Percentiles rank a stretch among this genome's conserved stretches.
Conservation (phyloP, 176 grass and related monocot genomes). For the Aegilops longissima region DNA sequence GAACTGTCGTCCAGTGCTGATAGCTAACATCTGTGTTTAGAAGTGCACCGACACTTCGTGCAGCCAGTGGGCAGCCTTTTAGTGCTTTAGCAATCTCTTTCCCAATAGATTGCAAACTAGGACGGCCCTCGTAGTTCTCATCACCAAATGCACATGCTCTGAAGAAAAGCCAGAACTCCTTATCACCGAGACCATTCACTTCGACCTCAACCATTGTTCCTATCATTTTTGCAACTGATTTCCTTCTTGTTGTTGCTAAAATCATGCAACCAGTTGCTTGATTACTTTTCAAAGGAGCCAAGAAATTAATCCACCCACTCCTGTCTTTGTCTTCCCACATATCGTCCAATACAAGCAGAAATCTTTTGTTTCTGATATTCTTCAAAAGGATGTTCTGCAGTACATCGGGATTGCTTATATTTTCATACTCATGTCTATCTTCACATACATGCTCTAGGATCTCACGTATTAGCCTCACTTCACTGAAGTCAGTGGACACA, state of each 20-base stretch:
- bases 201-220: not conserved
- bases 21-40: not conserved
- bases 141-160: constrained; percentile 42
- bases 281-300: too few species aligned
- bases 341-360: constrained; percentile 31
- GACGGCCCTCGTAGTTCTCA: not conserved
- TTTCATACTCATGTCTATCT: not conserved
- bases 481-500: constrained; percentile 10
- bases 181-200: constrained; percentile 20
- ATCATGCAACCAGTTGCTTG: constrained; percentile 18
- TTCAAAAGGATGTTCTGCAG: constrained; percentile 3
- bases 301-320: too few species aligned
- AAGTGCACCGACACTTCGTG: constrained; percentile 24
- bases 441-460: constrained; percentile 14
- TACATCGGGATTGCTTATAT: not conserved
- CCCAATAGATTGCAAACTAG: constrained; percentile 11
- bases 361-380: constrained; percentile 3
- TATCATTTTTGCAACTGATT: constrained; percentile 30
- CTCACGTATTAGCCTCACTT: not conserved
- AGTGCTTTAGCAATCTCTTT: constrained; percentile 14
- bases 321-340: not conserved
- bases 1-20: constrained; percentile 9
- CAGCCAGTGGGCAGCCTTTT: constrained; percentile 24
- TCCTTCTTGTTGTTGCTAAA: constrained; percentile 27
- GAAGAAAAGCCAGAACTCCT: constrained; percentile 43